These are phyloP conservation scores for Ceratocystis huliohia DNA, from an alignment of 2,329 filamentous ascomycete species.

Conservation along the genomic window DNA sequence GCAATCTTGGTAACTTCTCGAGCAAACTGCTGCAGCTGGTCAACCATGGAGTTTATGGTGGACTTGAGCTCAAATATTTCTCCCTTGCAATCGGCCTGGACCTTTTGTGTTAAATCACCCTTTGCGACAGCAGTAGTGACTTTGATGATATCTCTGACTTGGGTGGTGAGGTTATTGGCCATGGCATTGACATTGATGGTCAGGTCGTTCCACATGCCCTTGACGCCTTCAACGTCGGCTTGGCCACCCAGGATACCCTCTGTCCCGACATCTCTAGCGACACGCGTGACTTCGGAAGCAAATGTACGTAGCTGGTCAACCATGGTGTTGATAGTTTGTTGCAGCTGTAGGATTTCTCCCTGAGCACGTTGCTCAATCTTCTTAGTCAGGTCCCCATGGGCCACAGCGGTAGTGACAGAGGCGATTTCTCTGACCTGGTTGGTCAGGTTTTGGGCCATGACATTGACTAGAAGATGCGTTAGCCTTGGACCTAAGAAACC, in stretches of 20 bases:
- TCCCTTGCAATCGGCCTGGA: conserved; percentile 81
- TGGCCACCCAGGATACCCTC: conserved; percentile 74
- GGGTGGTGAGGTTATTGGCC: conserved; percentile 75
- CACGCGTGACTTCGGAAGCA: conserved; percentile 70
- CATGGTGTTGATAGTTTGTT: conserved; percentile 84
- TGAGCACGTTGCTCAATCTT: conserved; percentile 72
- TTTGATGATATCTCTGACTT: conserved; percentile 89
- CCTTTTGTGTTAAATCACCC: conserved; percentile 92
- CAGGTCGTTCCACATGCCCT: conserved; percentile 80
- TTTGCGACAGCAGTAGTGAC: conserved; percentile 60
- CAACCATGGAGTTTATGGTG: conserved; percentile 98
- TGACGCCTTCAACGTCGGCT: conserved; percentile 69
- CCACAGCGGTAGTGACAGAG: conserved; percentile 70
- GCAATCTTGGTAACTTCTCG: conserved; percentile 95
- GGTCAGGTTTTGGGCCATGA: conserved; percentile 72
- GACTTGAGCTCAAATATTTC: conserved; percentile 92
- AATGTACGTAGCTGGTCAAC: conserved; percentile 75
- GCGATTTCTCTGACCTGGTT: conserved; percentile 79
- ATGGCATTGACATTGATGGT: conserved; percentile 80
- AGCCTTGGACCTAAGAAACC: background rate
- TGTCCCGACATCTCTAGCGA: conserved; percentile 72
- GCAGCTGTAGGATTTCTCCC: conserved; percentile 69
- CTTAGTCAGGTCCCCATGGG: conserved; percentile 69
- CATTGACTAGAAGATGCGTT: conserved; percentile 52
- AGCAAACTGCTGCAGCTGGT: conserved; percentile 91